phyloP scores from a whole-genome alignment of 1,284 basidiomycete species.

The Wallemia hederae region DNA sequence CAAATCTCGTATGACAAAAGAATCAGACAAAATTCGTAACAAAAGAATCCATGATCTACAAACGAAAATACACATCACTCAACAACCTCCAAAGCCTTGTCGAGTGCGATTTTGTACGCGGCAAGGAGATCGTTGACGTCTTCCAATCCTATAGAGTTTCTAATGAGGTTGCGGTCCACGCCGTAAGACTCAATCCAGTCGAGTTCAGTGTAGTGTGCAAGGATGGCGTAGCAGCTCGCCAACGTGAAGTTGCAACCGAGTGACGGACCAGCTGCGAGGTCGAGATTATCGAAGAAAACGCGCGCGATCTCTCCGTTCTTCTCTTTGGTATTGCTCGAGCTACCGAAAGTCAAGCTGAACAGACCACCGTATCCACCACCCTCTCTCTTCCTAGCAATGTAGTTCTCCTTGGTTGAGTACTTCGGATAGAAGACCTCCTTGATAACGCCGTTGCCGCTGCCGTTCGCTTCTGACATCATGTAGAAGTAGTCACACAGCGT shows the following conservation, averaged over 20 bases:
- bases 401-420: constrained; percentile 43
- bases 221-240: constrained; percentile 68
- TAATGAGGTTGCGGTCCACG: constrained; percentile 54
- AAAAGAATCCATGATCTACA: no score
- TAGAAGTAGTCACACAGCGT: constrained; percentile 51
- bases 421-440: constrained; percentile 75
- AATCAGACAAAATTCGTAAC: neutral
- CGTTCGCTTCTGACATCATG: constrained; percentile 21
- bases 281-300: constrained; percentile 64
- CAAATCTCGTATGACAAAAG: neutral
- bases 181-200: constrained; percentile 73
- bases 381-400: constrained; percentile 26
- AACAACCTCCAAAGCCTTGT: constrained; percentile 28
- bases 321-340: constrained; percentile 8
- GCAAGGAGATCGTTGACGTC: constrained; percentile 29
- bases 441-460: constrained; percentile 22
- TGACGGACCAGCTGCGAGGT: constrained; percentile 68
- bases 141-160: constrained; percentile 77
- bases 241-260: constrained; percentile 90
- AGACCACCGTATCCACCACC: constrained; percentile 63
- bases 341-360: constrained; percentile 67
- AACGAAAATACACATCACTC: neutral
- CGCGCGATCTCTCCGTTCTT: constrained; percentile 12
- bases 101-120: constrained; percentile 36
- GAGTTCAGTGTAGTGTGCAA: constrained; percentile 73